These are phyloP conservation scores for Annulohypoxylon maeteangense DNA, from an alignment of 495 filamentous ascomycete species.

Conservation along the genomic window DNA sequence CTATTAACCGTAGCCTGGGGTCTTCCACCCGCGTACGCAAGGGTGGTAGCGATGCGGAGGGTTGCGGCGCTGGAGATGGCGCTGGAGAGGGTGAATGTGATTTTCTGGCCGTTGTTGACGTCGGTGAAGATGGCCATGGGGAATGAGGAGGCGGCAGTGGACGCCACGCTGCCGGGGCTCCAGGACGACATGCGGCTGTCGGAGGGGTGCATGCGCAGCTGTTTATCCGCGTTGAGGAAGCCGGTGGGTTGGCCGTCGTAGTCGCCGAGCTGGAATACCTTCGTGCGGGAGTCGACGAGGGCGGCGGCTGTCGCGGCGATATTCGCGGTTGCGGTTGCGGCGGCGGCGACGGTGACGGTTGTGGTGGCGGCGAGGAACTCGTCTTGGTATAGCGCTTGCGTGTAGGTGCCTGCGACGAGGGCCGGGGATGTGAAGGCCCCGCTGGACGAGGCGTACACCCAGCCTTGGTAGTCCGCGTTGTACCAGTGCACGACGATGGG, in stretches of 20 bases:
- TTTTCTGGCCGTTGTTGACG: conserved; percentile 47
- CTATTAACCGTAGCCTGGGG: conserved; percentile 47
- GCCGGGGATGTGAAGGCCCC: conserved; percentile 43
- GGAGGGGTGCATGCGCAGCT: conserved; percentile 49
- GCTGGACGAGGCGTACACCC: conserved; percentile 37
- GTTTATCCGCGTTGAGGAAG: conserved; percentile 50
- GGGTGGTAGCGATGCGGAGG: conserved; percentile 47
- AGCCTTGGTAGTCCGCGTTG: conserved; percentile 47
- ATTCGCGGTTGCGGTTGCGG: conserved; percentile 40
- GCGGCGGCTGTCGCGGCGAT: conserved; percentile 44
- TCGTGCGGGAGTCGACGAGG: conserved; percentile 38
- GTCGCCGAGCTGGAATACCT: conserved; percentile 42
- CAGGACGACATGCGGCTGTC: conserved; percentile 48
- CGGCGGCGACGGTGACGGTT: conserved; percentile 42
- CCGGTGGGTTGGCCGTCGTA: conserved; percentile 48
- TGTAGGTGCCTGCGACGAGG: conserved; percentile 47
- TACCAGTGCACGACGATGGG: conserved; percentile 48
- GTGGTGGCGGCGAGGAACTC: conserved; percentile 47
- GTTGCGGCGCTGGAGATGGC: conserved; percentile 38
- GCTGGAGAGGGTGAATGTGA: conserved; percentile 45
- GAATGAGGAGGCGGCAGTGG: conserved; percentile 36
- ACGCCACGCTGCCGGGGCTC: conserved; percentile 43
- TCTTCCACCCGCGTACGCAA: conserved; percentile 42
- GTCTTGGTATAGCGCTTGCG: conserved; percentile 48
- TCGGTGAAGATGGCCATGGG: conserved; percentile 48